Conservation (phyloP, 2,329 filamentous ascomycete genomes). For the Harringtonia aguacate region DNA sequence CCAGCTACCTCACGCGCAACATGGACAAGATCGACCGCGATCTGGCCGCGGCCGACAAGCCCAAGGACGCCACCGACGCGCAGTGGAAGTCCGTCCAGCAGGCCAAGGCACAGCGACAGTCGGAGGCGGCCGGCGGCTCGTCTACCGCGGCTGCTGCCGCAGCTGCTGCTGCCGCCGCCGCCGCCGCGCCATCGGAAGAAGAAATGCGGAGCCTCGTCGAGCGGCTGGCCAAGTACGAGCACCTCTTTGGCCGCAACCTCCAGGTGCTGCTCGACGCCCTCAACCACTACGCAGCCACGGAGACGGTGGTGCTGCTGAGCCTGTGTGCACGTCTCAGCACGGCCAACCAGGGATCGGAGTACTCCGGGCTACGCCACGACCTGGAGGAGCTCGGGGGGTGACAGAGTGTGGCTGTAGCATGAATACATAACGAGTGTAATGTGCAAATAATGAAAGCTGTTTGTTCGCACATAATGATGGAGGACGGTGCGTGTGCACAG, state of each 20-base stretch:
- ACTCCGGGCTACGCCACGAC: slow-evolving; percentile 47
- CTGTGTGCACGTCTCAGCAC: slow-evolving; percentile 75
- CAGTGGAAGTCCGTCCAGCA: slow-evolving; percentile 50
- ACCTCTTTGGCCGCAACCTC: slow-evolving; percentile 82
- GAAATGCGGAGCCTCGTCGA: slow-evolving; percentile 52
- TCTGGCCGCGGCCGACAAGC: slow-evolving; percentile 47
- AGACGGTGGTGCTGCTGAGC: slow-evolving; percentile 87
- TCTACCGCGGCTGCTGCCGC: slow-evolving; percentile 27
- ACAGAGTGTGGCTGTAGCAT: not conserved
- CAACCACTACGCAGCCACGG: slow-evolving; percentile 94
- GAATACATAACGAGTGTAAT: too few species aligned
- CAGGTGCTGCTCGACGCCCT: slow-evolving; percentile 90
- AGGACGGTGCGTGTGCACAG: too few species aligned
- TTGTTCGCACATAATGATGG: too few species aligned
- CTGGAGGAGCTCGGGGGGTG: slow-evolving; percentile 21
- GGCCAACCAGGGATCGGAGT: slow-evolving; percentile 66
- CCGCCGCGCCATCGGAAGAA: slow-evolving; percentile 23
- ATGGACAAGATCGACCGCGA: slow-evolving; percentile 77
- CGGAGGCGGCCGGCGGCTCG: slow-evolving; percentile 15
- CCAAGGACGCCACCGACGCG: slow-evolving; percentile 46
- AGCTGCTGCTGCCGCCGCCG: slow-evolving; percentile 20
- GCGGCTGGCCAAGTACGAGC: slow-evolving; percentile 82
- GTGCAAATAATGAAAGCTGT: too few species aligned
- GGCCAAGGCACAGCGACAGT: slow-evolving; percentile 26
- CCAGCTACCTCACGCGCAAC: slow-evolving; percentile 73